Evolutionary conservation across 23 red algal species (phyloP).

Genomic region (Gracilaria gracilis): DNA sequence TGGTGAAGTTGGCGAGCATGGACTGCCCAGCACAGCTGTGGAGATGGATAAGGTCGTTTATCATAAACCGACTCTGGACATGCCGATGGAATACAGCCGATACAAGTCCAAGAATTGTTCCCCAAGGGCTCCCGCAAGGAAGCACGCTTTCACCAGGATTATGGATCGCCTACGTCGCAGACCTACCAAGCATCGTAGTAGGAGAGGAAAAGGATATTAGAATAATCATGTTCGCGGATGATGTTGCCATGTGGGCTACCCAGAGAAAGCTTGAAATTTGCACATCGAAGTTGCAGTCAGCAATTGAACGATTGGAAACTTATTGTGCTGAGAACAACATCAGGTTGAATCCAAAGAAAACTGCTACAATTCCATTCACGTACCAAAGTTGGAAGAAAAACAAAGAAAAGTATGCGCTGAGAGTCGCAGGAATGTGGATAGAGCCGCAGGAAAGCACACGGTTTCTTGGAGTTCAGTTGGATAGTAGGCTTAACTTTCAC

Average conservation of each 20-base stretch:
- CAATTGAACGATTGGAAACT: neutral
- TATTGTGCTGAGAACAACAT: conserved; percentile 10
- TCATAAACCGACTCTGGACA: neutral
- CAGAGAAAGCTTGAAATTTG: neutral
- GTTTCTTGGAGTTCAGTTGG: neutral
- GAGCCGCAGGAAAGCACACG: neutral
- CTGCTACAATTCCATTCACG: neutral
- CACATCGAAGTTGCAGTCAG: neutral
- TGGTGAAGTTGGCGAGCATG: no score
- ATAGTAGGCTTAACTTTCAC: conserved; percentile 11
- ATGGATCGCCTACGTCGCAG: neutral
- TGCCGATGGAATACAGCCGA: neutral
- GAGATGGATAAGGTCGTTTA: neutral
- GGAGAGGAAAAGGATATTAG: neutral
- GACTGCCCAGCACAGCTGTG: neutral
- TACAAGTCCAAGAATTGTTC: neutral
- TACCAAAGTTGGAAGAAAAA: neutral
- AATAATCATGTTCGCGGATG: neutral
- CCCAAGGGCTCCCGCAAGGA: neutral
- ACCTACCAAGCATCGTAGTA: neutral
- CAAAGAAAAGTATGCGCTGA: neutral
- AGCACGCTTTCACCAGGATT: neutral
- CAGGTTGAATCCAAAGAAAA: neutral
- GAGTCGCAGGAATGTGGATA: neutral
- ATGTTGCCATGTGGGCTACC: neutral